A percentile compares a stretch with the other conserved stretches of the same genome.
Conservation (phyloP, 768 basidiomycete species). For the Boletus rubropictus region DNA sequence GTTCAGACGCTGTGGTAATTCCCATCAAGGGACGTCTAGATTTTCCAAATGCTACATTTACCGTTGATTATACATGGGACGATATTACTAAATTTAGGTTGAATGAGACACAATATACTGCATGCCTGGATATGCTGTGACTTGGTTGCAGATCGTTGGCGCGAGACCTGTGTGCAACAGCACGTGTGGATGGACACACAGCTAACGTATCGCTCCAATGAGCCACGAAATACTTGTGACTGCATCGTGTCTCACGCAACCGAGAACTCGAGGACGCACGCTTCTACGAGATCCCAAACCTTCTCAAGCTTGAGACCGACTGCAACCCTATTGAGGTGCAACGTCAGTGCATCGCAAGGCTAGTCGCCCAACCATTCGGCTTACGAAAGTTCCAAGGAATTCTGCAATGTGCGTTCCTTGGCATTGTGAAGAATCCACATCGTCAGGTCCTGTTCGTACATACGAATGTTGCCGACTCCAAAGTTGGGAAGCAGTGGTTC, state of each 20-base stretch:
- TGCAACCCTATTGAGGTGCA: constrained; percentile 8
- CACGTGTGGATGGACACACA: constrained; percentile 17
- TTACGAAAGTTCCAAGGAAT: constrained; percentile 28
- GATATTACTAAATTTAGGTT: not conserved
- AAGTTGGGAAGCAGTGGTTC: constrained; percentile 31
- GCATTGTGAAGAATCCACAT: constrained; percentile 31
- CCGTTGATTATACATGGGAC: not conserved
- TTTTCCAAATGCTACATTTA: not conserved
- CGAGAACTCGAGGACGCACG: constrained; percentile 22
- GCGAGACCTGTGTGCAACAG: not conserved
- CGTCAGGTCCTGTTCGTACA: constrained; percentile 28
- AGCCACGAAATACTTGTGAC: not conserved
- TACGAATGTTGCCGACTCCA: constrained; percentile 26
- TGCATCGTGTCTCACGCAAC: constrained; percentile 9
- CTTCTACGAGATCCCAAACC: constrained; percentile 28
- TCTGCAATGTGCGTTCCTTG: constrained; percentile 30
- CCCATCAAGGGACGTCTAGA: not conserved
- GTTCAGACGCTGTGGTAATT: constrained; percentile 33
- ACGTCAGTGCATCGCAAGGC: constrained; percentile 2
- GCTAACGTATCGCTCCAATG: not conserved
- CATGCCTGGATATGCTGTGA: not conserved
- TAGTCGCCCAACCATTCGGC: not conserved
- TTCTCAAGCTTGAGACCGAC: constrained; percentile 29
- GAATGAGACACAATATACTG: not conserved
- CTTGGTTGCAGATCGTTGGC: not conserved